These are phyloP conservation scores for Letharia lupina DNA, from an alignment of 495 filamentous ascomycete species.

Conservation along the genomic window DNA sequence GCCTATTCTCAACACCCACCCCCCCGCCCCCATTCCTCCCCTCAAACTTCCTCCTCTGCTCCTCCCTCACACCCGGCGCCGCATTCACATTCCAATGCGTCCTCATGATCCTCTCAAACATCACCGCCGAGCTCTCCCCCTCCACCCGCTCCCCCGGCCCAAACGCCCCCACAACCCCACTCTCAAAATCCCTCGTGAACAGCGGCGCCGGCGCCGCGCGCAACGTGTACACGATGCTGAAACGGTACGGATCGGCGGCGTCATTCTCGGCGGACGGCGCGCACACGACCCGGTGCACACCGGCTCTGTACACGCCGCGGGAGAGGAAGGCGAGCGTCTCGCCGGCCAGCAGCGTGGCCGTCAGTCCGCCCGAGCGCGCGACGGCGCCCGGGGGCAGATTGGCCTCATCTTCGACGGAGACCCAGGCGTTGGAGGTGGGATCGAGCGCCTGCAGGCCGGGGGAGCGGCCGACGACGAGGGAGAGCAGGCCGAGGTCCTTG, in stretches of 20 bases:
- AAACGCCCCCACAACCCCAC: slow-evolving; percentile 13
- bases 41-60: slow-evolving; percentile 17
- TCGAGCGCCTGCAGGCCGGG: slow-evolving; percentile 20
- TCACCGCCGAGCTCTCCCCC: slow-evolving; percentile 12
- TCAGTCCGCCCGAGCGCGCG: slow-evolving; percentile 17
- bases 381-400: slow-evolving; percentile 9
- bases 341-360: slow-evolving; percentile 20
- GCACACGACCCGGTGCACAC: slow-evolving; percentile 21
- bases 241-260: slow-evolving; percentile 10
- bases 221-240: slow-evolving; percentile 20
- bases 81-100: slow-evolving; percentile 22
- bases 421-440: slow-evolving; percentile 3
- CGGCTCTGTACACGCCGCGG: slow-evolving; percentile 14
- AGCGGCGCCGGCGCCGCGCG: slow-evolving; percentile 19
- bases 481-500: slow-evolving; percentile 22
- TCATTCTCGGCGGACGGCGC: slow-evolving; percentile 1
- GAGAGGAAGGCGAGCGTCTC: slow-evolving; percentile 22
- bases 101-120: slow-evolving; percentile 18
- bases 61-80: slow-evolving; percentile 19
- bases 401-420: slow-evolving; percentile 17
- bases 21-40: background rate
- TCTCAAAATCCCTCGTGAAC: slow-evolving; percentile 20
- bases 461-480: slow-evolving; percentile 22
- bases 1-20: background rate
- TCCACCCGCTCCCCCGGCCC: slow-evolving; percentile 7